Evolutionary conservation across 1,139 yeast species (phyloP).

Genomic region (Diutina neorugosa): DNA sequence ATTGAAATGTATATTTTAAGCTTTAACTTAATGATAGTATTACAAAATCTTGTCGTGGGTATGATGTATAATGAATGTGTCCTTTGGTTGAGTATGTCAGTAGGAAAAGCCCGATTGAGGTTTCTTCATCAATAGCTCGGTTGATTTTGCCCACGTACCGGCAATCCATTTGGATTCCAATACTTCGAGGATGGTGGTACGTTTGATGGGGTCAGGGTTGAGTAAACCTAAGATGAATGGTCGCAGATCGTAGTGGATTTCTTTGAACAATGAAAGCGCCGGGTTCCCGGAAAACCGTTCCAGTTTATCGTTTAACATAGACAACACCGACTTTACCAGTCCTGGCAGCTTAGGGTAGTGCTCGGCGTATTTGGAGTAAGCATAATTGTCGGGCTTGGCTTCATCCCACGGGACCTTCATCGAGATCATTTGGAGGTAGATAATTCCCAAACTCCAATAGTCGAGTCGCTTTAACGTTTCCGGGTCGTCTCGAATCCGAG

Average conservation of each 20-base stretch:
- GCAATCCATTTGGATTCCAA: constrained; percentile 25
- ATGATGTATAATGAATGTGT: no score
- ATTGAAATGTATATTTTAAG: neutral
- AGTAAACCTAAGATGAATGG: constrained; percentile 20
- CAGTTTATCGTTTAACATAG: neutral
- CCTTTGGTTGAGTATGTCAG: no score
- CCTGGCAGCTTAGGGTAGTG: neutral
- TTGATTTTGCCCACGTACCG: constrained; percentile 33
- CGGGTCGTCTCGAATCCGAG: constrained; percentile 5
- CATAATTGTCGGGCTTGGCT: neutral
- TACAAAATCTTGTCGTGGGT: neutral
- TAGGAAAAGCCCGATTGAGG: neutral
- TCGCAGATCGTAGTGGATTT: constrained; percentile 29
- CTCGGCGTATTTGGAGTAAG: neutral
- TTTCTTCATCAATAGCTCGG: constrained; percentile 15
- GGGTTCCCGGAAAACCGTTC: constrained; percentile 14
- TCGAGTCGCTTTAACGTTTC: constrained; percentile 25
- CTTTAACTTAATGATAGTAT: no score
- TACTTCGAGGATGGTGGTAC: constrained; percentile 17
- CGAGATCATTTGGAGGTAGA: constrained; percentile 32
- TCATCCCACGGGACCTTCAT: constrained; percentile 38
- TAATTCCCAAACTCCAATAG: constrained; percentile 40
- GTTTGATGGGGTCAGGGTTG: constrained; percentile 17
- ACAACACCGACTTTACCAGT: neutral
- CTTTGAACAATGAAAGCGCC: constrained; percentile 21